Evolutionary conservation across 441 rosid genomes (phyloP).

Genomic region (Croton setiger): DNA sequence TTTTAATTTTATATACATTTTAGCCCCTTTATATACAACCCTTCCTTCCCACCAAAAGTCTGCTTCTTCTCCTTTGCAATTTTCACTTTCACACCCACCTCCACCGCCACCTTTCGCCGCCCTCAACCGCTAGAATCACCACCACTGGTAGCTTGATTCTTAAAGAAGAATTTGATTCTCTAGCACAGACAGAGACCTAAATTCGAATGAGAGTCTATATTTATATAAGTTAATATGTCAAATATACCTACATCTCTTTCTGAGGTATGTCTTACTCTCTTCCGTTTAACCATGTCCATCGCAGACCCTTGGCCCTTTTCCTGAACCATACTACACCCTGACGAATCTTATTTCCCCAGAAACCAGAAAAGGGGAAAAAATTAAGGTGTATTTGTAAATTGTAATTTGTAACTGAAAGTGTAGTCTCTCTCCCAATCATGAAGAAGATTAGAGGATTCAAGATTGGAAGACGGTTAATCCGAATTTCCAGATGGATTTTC

Average conservation of each 20-base stretch:
- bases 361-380: not conserved
- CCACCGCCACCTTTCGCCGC: not conserved
- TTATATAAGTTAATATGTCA: conserved; percentile 31
- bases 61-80: not conserved
- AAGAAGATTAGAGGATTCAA: conserved; percentile 54
- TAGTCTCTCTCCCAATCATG: conserved; percentile 27
- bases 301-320: conserved; percentile 65
- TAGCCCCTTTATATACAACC: not conserved
- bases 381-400: not conserved
- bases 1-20: too few relatives aligned
- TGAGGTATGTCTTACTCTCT: conserved; percentile 52
- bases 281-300: conserved; percentile 51
- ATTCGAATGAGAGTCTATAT: conserved; percentile 13
- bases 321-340: conserved; percentile 17
- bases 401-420: not conserved
- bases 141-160: too few relatives aligned
- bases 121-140: not conserved
- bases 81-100: not conserved
- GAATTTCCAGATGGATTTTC: conserved; percentile 46
- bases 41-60: not conserved
- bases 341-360: not conserved
- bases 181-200: not conserved
- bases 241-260: conserved; percentile 55
- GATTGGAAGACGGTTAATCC: conserved; percentile 45
- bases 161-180: not conserved